These are phyloP conservation scores for Aspergillus calidoustus DNA, from an alignment of 2,329 filamentous ascomycete genomes.

Conservation along the genomic window DNA sequence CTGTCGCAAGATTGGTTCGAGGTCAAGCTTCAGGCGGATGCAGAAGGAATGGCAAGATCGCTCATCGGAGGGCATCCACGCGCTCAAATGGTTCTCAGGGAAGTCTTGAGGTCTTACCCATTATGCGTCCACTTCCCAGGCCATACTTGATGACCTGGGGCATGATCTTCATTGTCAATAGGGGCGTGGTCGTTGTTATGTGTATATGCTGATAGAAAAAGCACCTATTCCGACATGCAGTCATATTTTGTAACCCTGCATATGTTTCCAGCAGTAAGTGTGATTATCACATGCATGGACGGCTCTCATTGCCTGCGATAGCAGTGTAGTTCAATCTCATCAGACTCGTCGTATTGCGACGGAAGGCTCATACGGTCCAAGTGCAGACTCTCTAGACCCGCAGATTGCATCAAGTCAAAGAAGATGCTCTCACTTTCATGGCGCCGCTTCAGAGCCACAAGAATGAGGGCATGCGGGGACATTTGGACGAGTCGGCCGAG, in stretches of 20 bases:
- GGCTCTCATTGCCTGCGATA: conserved; percentile 30
- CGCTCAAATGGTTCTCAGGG: conserved; percentile 5
- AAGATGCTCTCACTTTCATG: conserved; percentile 70
- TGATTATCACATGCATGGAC: neutral
- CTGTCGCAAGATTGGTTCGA: neutral
- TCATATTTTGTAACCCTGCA: neutral
- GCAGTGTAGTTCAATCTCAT: conserved; percentile 45
- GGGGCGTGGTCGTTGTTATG: neutral
- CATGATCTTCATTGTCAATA: neutral
- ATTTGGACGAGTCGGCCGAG: conserved; percentile 53
- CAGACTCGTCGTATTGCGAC: conserved; percentile 39
- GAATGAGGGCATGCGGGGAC: conserved; percentile 56
- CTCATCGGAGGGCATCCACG: conserved; percentile 10
- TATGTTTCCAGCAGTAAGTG: neutral
- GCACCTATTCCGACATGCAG: neutral
- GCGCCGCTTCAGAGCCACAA: conserved; percentile 69
- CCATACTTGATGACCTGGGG: neutral
- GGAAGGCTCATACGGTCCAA: conserved; percentile 42
- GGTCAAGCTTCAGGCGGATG: conserved; percentile 1
- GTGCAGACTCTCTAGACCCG: conserved; percentile 40
- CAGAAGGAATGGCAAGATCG: conserved; percentile 2
- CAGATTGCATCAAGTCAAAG: conserved; percentile 62
- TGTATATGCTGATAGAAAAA: neutral
- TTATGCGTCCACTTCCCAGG: neutral
- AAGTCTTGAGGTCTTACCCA: neutral